These are phyloP conservation scores for Parietaria judaica DNA, from an alignment of 306 rosid species.

Conservation along the genomic window DNA sequence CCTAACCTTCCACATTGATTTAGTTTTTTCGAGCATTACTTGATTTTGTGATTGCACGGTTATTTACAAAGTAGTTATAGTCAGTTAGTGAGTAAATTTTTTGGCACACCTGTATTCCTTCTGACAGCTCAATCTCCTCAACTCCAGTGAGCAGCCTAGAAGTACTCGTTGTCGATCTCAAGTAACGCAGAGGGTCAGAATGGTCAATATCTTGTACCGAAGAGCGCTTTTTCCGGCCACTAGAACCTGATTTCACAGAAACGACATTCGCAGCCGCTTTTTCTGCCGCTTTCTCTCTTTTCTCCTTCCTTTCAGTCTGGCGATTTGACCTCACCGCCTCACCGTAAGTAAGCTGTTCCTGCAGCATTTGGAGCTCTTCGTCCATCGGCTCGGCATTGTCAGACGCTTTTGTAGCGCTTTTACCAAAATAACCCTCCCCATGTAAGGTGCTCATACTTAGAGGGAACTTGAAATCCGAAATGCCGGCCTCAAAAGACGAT, in stretches of 20 bases:
- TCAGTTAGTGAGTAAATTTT: not conserved
- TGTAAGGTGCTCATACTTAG: conserved; percentile 40
- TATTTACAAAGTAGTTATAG: no score
- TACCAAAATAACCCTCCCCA: conserved; percentile 30
- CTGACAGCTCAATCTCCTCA: conserved; percentile 76
- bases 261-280: conserved; percentile 58
- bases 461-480: no score
- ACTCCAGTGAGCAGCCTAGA: conserved; percentile 62
- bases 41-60: no score
- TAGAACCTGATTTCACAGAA: conserved; percentile 54
- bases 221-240: conserved; percentile 58
- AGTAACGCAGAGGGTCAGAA: conserved; percentile 76
- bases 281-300: conserved; percentile 74
- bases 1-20: not conserved
- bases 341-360: conserved; percentile 40
- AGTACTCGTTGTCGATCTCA: conserved; percentile 61
- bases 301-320: conserved; percentile 76
- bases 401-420: conserved; percentile 28
- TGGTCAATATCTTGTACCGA: conserved; percentile 65
- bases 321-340: conserved; percentile 73
- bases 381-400: conserved; percentile 37
- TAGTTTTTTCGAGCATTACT: not conserved
- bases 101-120: conserved; percentile 81
- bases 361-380: conserved; percentile 57
- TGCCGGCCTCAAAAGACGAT: conserved; percentile 21